Evolutionary conservation across 345 rosid genomes (phyloP).

Genomic region (Gossypium raimondii): DNA sequence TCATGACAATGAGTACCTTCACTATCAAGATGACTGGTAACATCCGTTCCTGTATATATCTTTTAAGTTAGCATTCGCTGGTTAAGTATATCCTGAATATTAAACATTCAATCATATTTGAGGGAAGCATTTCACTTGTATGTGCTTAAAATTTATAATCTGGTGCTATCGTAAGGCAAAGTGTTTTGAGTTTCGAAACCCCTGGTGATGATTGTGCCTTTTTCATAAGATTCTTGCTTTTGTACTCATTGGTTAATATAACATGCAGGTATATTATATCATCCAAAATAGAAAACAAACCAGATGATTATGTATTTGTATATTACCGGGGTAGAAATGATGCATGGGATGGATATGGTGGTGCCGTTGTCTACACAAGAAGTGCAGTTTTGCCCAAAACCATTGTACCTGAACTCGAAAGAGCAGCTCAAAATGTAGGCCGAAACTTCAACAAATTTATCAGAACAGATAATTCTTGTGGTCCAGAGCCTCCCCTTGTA

Average conservation of each 20-base stretch:
- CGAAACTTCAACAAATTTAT: conserved; percentile 70
- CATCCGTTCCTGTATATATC: background rate
- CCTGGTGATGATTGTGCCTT: background rate
- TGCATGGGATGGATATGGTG: conserved; percentile 99
- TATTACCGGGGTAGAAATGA: conserved; percentile 86
- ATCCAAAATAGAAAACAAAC: conserved; percentile 62
- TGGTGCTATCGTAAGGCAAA: background rate
- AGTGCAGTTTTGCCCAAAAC: conserved; percentile 58
- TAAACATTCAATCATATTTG: no score
- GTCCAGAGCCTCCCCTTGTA: conserved; percentile 88
- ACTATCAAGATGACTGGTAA: conserved; percentile 97
- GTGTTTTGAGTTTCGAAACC: background rate
- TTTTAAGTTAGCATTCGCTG: background rate
- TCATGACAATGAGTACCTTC: conserved; percentile 91
- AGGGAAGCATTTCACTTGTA: background rate
- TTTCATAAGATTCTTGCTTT: background rate
- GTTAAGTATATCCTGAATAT: background rate
- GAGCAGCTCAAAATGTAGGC: conserved; percentile 72
- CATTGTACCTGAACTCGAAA: conserved; percentile 79
- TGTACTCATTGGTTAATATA: background rate
- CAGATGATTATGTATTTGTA: conserved; percentile 74
- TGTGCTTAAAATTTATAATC: background rate
- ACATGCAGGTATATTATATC: conserved; percentile 76
- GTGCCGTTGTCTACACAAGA: conserved; percentile 93
- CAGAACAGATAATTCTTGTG: conserved; percentile 69